These are phyloP conservation scores for Hypoxylon sp. DNA, from an alignment of 2,329 filamentous ascomycete genomes.

Conservation along the genomic window DNA sequence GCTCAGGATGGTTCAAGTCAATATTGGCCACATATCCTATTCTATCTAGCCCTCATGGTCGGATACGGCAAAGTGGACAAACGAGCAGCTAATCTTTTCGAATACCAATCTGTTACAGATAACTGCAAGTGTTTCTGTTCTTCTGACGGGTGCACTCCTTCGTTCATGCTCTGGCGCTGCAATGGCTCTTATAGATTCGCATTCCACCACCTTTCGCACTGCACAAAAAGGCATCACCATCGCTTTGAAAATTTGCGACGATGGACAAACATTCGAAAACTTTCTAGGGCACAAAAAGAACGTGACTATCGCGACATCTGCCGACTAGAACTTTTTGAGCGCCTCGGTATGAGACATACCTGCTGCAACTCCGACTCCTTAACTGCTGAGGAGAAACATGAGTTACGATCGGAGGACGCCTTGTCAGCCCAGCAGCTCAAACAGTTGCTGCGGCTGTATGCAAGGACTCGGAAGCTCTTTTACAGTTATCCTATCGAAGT, in stretches of 20 bases:
- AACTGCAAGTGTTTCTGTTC: slow-evolving; percentile 11
- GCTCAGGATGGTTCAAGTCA: background rate
- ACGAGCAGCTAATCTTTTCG: background rate
- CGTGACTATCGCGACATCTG: slow-evolving; percentile 4
- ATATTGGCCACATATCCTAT: slow-evolving; percentile 5
- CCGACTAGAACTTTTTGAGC: slow-evolving; percentile 9
- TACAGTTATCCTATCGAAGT: slow-evolving; percentile 1
- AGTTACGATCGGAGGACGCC: slow-evolving; percentile 8
- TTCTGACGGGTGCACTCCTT: background rate
- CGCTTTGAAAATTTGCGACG: background rate
- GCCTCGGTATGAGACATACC: slow-evolving; percentile 14
- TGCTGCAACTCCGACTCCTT: background rate
- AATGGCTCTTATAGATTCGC: background rate
- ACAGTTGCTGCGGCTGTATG: background rate
- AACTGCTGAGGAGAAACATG: background rate
- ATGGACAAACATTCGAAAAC: background rate
- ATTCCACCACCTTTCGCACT: background rate
- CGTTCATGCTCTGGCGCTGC: slow-evolving; percentile 1
- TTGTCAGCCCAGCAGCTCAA: slow-evolving; percentile 1
- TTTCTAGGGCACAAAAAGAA: slow-evolving; percentile 4
- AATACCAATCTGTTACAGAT: slow-evolving; percentile 2
- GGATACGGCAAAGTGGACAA: background rate
- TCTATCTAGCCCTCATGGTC: background rate
- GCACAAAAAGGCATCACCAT: background rate
- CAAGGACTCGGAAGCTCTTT: background rate